A percentile compares a stretch with the other conserved stretches of the same genome.
Evolutionary conservation across 2,329 filamentous ascomycete species (phyloP).

Genomic region (Penicillium sp.): DNA sequence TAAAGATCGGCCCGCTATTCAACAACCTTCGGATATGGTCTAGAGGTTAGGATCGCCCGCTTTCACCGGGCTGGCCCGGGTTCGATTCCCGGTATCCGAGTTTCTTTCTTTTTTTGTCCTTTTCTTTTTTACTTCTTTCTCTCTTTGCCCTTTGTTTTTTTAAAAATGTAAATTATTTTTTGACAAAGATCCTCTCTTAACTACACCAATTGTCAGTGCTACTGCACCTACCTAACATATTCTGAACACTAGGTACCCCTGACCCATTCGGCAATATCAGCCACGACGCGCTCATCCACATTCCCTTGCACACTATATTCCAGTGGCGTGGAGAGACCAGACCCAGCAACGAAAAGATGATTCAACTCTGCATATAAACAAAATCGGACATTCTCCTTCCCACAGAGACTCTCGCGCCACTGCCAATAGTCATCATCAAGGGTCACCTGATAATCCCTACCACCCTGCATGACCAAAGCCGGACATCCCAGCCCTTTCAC

Average conservation of each 20-base stretch:
- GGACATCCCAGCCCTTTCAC: neutral
- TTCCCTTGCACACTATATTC: slow-evolving; percentile 5
- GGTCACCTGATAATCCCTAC: slow-evolving; percentile 6
- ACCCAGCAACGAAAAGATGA: slow-evolving; percentile 3
- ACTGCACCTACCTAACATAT: no score
- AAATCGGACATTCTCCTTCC: neutral
- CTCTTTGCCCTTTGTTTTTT: no score
- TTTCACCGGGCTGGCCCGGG: slow-evolving; percentile 1
- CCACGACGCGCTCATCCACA: slow-evolving; percentile 1
- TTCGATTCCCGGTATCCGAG: neutral
- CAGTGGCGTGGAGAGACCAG: neutral
- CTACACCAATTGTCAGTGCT: no score
- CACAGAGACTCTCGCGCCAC: neutral
- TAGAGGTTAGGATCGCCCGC: slow-evolving; percentile 1
- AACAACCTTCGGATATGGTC: slow-evolving; percentile 1
- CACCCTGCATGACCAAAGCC: neutral
- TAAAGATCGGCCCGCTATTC: no score
- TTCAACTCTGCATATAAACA: neutral
- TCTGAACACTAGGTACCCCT: no score
- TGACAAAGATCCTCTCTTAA: no score
- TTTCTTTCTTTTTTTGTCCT: neutral
- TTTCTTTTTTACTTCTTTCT: neutral
- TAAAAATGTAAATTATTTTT: no score
- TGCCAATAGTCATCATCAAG: neutral
- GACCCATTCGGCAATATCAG: neutral